Percentiles rank a stretch among this genome's conserved stretches.
Conservation (phyloP, 2,329 filamentous ascomycete genomes). For the Alternaria brassicae region DNA sequence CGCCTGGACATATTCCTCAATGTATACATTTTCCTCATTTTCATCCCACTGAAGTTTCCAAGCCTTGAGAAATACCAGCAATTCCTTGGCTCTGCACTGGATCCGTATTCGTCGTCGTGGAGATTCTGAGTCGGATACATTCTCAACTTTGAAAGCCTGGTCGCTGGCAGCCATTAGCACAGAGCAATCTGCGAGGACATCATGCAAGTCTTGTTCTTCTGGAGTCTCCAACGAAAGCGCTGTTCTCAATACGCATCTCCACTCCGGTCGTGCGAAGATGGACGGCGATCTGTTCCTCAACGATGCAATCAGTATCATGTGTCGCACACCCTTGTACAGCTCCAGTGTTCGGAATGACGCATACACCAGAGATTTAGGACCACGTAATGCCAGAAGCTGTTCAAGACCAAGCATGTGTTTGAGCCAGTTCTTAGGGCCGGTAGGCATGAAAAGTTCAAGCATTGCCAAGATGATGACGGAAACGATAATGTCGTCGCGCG, state of each 20-base stretch:
- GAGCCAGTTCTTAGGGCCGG: constrained; percentile 29
- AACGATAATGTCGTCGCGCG: constrained; percentile 36
- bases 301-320: constrained; percentile 35
- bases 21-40: constrained; percentile 7
- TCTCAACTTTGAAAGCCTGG: constrained; percentile 2
- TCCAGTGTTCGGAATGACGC: constrained; percentile 22
- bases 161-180: constrained; percentile 28
- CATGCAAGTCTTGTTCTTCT: constrained; percentile 36
- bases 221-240: constrained; percentile 21
- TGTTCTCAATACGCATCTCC: constrained; percentile 30
- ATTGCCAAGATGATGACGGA: constrained; percentile 35
- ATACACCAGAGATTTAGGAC: constrained; percentile 9
- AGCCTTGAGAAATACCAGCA: constrained; percentile 5
- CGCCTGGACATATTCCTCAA: neutral
- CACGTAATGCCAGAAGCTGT: constrained; percentile 34
- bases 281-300: constrained; percentile 28
- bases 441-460: constrained; percentile 37
- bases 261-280: constrained; percentile 35
- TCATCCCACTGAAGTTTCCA: constrained; percentile 24
- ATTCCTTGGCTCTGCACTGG: neutral
- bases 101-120: neutral
- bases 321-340: constrained; percentile 32
- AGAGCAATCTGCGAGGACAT: constrained; percentile 40
- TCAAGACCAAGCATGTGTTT: constrained; percentile 43
- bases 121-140: neutral